phyloP scores from a whole-genome alignment of 2,329 filamentous ascomycete genomes.

The Monosporascus sp. region DNA sequence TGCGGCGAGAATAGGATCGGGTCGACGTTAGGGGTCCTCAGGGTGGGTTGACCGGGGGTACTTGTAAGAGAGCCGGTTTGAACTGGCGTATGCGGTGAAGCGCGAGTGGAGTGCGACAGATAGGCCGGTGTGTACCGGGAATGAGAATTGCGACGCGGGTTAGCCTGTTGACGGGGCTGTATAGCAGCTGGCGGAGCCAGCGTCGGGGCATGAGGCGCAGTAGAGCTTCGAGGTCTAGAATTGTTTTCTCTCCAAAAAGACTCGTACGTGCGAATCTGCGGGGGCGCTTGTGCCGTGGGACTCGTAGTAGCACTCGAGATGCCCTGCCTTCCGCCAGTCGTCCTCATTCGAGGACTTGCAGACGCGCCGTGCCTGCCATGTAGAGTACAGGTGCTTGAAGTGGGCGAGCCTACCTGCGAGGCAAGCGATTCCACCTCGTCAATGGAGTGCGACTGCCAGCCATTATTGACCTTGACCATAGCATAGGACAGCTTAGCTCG shows the following conservation, averaged over 20 bases:
- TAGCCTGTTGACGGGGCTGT: constrained; percentile 41
- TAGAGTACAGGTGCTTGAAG: constrained; percentile 52
- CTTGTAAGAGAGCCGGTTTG: constrained; percentile 36
- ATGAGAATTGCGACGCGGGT: constrained; percentile 46
- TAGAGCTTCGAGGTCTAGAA: constrained; percentile 31
- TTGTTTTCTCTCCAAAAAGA: constrained; percentile 40
- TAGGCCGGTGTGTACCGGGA: constrained; percentile 44
- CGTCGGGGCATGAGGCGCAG: constrained; percentile 31
- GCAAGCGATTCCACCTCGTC: constrained; percentile 72
- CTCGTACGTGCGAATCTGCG: constrained; percentile 33
- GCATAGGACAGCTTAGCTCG: constrained; percentile 84
- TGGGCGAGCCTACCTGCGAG: constrained; percentile 61
- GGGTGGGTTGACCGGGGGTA: constrained; percentile 29
- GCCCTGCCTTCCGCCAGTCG: constrained; percentile 29
- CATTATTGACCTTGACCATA: constrained; percentile 87
- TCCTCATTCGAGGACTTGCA: constrained; percentile 47
- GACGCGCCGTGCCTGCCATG: constrained; percentile 47
- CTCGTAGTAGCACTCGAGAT: constrained; percentile 27
- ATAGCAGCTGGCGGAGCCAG: constrained; percentile 53
- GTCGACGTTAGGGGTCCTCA: constrained; percentile 36
- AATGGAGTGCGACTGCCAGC: constrained; percentile 75
- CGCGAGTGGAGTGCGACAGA: constrained; percentile 43
- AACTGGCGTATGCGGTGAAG: constrained; percentile 37
- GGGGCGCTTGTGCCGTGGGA: constrained; percentile 18
- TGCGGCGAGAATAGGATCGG: constrained; percentile 63